Base-by-base conservation (phyloP, 2,329 filamentous ascomycete genomes). In the Neofusicoccum sp. region DNA sequence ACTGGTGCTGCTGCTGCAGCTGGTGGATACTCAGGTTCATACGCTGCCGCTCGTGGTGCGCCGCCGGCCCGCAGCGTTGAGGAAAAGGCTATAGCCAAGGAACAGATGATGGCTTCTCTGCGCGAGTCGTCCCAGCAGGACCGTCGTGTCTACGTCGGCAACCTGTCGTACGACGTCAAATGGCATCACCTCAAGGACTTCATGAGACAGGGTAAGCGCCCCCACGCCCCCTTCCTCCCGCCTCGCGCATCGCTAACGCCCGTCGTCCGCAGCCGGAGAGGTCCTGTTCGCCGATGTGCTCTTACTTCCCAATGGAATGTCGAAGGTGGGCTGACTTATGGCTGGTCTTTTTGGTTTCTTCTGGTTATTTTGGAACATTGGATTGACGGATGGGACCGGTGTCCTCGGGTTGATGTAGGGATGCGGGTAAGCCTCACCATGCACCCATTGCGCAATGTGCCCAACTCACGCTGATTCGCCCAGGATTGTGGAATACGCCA, bases 401-500 rank as follows among this genome's bases (percentile, higher is more conserved):
- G 91, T 91, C 89, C 89, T 87, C 82, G 85, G 89, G 87, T 86
- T 83, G 86, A 66, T 96, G 90, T 97, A 98, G 94, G 94, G 95
- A 93, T 99, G 94, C 94, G 95, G 95, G 93, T 97, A 89, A 89
- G 93, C 87, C 61, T 47, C 54, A 37, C 39, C 31, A 22, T 22
- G 1, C 22, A 22, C 54, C 3, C 28, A 36, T 11, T 33, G n/a
- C 45, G 47, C 48, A 36, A 36, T 22, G 9, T 22, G 4, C 54
- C 31, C 31, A n/a, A n/a, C 41, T 28, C 11, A 8, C n/a, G 9
- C 54, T 58, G 39, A 58, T 29, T 33, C 16, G 39, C 39, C 14
- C 69, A 97, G 93, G 85, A 99, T 99, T 92, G 95, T 99, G 89
- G 95, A 99, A 90, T 99, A 99, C 89, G 93, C 93, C 80, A 97